Evolutionary conservation across 1,284 basidiomycete species (phyloP), one percentile per base, ranked within the genome.

Genomic region (Ustilago esculenta): DNA sequence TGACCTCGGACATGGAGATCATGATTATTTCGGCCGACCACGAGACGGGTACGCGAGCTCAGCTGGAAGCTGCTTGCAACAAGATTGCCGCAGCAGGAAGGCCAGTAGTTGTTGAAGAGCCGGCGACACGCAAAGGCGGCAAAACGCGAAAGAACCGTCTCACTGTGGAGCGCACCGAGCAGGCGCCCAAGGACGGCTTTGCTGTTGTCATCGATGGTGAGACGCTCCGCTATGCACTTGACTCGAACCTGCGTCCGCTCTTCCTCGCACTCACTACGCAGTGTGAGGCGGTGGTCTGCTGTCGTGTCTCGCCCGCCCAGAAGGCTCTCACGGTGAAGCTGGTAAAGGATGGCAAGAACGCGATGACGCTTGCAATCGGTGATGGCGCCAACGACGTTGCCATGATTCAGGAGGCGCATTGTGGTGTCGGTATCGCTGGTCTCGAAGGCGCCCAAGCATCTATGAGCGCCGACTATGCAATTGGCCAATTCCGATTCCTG

Each of bases 371-470:
- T 23, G 92, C 94, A 0, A 98, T 98, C 60, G 95, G 95, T 11
- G 95, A 98, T 76, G 95, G 95, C 46, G 92, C 92, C 14, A 95
- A 94, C 77, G 93, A 95, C 77, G 92, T 95, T 10, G 92, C 92
- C 4, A 95, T 95, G 92, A 98, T 98, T 70, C 95, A 98, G 82
- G 94, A 97, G 30, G 95, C 95, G 21, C 95, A 98, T 82, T 90
- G 96, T 72, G 95, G 95, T 5, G 93, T 94, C 76, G 95, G 95
- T 23, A 86, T 98, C 23, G 88, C 93, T 64, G 95, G 95, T 48
- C 87, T 95, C 40, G 95, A 98, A 82, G 95, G 95, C 50, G 94
- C 93, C 20, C 95, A 98, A 83, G 95, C 95, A 21, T 94, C 94
- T 39, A 98, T 98, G 94, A 96, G 93, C 20, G 94, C 95, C 14